phyloP scores from a whole-genome alignment of 495 filamentous ascomycete genomes.

The Penicillium lividum region DNA sequence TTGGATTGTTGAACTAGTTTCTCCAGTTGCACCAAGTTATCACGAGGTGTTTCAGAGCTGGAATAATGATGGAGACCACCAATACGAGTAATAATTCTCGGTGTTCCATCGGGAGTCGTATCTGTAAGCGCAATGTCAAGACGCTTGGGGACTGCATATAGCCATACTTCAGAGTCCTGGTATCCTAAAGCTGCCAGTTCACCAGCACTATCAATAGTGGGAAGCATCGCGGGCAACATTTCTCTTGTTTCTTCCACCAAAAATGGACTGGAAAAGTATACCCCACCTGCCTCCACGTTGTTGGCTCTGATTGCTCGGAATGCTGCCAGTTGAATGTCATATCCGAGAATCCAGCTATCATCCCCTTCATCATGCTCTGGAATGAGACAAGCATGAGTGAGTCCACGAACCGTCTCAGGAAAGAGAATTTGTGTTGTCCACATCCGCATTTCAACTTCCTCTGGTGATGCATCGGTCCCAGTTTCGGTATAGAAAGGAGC shows the following conservation, averaged over 20 bases:
- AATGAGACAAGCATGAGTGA: slow-evolving; percentile 73
- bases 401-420: slow-evolving; percentile 72
- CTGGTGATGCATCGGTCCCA: slow-evolving; percentile 46
- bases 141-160: slow-evolving; percentile 78
- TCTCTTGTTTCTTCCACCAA: slow-evolving; percentile 35
- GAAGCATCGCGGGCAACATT: slow-evolving; percentile 64
- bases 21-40: slow-evolving; percentile 36
- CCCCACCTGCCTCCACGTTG: slow-evolving; percentile 72
- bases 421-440: slow-evolving; percentile 92
- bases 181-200: slow-evolving; percentile 79
- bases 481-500: slow-evolving; percentile 71
- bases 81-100: slow-evolving; percentile 12
- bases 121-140: slow-evolving; percentile 54
- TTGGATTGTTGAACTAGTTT: slow-evolving; percentile 38
- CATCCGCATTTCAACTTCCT: slow-evolving; percentile 70
- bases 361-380: slow-evolving; percentile 70
- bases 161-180: slow-evolving; percentile 69
- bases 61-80: slow-evolving; percentile 23
- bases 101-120: slow-evolving; percentile 10
- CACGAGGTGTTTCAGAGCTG: slow-evolving; percentile 15
- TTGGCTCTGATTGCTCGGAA: slow-evolving; percentile 77
- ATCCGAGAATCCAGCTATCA: slow-evolving; percentile 76
- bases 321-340: slow-evolving; percentile 72
- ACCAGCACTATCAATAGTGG: slow-evolving; percentile 65
- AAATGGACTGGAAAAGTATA: slow-evolving; percentile 76